phyloP scores from a whole-genome alignment of 768 basidiomycete genomes.

The Pulveroboletus sp. region DNA sequence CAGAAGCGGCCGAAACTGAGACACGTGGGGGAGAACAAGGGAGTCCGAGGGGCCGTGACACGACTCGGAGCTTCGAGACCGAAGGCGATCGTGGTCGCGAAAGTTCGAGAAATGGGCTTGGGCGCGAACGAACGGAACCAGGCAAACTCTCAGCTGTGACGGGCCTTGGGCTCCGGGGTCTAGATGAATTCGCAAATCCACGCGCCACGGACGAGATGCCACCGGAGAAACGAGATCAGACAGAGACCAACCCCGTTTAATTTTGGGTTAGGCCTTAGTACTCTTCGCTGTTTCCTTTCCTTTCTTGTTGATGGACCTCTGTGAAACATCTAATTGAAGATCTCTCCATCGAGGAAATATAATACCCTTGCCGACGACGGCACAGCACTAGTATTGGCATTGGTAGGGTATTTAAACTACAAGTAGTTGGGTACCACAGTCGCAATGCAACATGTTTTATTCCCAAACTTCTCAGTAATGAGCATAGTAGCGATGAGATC shows the following conservation, averaged over 20 bases:
- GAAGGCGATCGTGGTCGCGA: constrained; percentile 1
- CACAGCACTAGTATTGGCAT: too few relatives aligned
- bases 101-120: background rate
- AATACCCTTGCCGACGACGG: background rate
- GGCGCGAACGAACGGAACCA: constrained; percentile 8
- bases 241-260: constrained; percentile 3
- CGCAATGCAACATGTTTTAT: too few relatives aligned
- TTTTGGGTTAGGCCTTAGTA: background rate
- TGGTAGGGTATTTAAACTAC: too few relatives aligned
- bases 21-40: constrained; percentile 1
- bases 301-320: background rate
- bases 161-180: constrained; percentile 25
- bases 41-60: constrained; percentile 3
- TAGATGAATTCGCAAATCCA: constrained; percentile 18
- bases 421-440: too few relatives aligned
- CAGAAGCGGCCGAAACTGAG: background rate
- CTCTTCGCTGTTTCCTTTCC: too few relatives aligned
- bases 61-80: background rate
- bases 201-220: constrained; percentile 11
- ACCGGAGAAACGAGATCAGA: constrained; percentile 8
- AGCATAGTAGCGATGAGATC: too few relatives aligned
- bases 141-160: constrained; percentile 24
- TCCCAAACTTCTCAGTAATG: too few relatives aligned
- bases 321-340: too few relatives aligned
- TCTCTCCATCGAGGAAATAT: background rate